phyloP scores from a whole-genome alignment of 768 basidiomycete species.

The Rhodosporidiobolus sp. region DNA sequence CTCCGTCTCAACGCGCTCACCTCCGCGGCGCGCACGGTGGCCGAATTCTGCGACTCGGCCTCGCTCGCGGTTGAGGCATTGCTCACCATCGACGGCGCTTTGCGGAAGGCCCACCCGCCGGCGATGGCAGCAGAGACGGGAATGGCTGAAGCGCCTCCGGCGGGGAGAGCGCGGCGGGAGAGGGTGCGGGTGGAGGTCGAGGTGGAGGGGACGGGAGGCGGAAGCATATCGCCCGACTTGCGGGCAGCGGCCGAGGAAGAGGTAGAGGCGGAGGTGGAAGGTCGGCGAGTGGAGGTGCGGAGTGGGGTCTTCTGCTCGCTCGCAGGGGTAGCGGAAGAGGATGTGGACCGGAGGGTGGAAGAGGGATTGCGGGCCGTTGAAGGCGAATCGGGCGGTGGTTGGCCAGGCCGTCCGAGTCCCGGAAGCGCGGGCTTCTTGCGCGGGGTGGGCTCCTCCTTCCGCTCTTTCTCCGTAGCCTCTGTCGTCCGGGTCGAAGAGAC shows the following conservation, averaged over 20 bases:
- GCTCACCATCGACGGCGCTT: neutral
- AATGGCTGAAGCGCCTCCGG: neutral
- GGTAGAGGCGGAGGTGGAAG: neutral
- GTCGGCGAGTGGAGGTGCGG: neutral
- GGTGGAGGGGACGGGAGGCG: constrained; percentile 1
- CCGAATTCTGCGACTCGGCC: neutral
- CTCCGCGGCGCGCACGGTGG: neutral
- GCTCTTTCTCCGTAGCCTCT: neutral
- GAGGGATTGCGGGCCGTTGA: neutral
- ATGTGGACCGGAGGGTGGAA: neutral
- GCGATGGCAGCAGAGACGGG: neutral
- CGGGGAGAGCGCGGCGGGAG: neutral
- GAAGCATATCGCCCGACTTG: too few relatives aligned
- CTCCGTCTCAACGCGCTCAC: neutral
- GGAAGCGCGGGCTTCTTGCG: neutral
- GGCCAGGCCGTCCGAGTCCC: neutral
- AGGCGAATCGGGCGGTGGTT: neutral
- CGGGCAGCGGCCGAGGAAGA: neutral
- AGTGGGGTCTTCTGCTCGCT: neutral
- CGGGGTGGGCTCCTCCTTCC: neutral
- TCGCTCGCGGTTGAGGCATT: neutral
- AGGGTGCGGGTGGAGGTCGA: neutral
- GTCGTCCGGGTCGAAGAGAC: neutral
- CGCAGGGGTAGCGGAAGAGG: neutral
- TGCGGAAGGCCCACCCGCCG: neutral